These are phyloP conservation scores for Telopea speciosissima DNA, from an alignment of 177 flowering plant genomes.

Conservation along the genomic window DNA sequence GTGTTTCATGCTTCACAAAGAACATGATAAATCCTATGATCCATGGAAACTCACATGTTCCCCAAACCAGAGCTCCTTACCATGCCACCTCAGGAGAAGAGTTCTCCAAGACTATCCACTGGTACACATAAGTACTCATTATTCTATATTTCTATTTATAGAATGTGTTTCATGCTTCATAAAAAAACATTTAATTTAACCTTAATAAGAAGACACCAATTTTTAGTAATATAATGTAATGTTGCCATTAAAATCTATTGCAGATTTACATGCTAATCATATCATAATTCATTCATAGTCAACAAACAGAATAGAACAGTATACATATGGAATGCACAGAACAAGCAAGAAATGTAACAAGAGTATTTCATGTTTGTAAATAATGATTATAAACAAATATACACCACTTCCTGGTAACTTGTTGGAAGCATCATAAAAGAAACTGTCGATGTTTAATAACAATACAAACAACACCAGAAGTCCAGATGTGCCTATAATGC, in stretches of 20 bases:
- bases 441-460: neutral
- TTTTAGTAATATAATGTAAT: neutral
- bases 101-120: neutral
- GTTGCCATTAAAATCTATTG: neutral
- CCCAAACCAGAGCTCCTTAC: too few relatives aligned
- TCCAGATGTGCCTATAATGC: neutral
- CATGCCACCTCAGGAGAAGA: neutral
- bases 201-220: neutral
- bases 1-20: neutral
- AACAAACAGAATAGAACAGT: neutral
- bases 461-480: neutral
- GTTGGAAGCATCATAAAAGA: neutral
- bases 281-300: neutral
- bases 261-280: neutral
- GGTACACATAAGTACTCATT: neutral
- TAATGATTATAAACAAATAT: too few relatives aligned
- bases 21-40: too few relatives aligned
- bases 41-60: too few relatives aligned
- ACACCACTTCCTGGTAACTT: neutral
- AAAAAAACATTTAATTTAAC: neutral
- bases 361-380: neutral
- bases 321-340: neutral
- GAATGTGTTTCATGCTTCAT: neutral
- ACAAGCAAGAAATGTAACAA: neutral
- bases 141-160: too few relatives aligned